phyloP scores from a whole-genome alignment of 345 rosid genomes.

The Citrus cavaleriei region DNA sequence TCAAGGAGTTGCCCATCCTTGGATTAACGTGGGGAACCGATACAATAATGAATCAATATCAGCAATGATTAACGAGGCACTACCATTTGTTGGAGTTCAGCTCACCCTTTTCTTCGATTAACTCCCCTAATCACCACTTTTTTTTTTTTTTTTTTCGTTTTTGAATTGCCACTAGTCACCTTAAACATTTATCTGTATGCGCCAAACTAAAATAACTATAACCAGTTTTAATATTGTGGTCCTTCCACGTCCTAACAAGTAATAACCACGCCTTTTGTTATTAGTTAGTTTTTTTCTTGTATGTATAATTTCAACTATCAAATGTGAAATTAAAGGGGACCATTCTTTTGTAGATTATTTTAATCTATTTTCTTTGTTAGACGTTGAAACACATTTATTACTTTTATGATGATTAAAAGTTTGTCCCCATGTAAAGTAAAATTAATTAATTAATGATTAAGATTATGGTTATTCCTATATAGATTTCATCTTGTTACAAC shows the following conservation, averaged over 20 bases:
- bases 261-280: background rate
- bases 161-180: background rate
- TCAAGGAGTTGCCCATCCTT: conserved; percentile 16
- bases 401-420: background rate
- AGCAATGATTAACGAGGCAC: conserved; percentile 36
- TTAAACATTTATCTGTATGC: background rate
- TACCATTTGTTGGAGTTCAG: conserved; percentile 28
- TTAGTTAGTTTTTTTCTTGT: background rate
- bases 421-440: background rate
- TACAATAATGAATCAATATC: conserved; percentile 39
- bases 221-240: background rate
- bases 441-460: background rate
- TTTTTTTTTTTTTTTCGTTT: no score
- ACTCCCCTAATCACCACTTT: background rate
- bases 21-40: conserved; percentile 51
- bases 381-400: background rate
- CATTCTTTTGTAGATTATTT: background rate
- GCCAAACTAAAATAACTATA: background rate
- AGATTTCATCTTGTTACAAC: background rate
- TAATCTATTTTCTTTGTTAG: background rate
- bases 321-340: background rate
- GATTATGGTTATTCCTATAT: background rate
- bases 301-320: background rate
- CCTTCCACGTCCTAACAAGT: background rate
- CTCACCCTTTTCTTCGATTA: conserved; percentile 14